These are phyloP conservation scores for Pyrenophora teres DNA, from an alignment of 2,329 filamentous ascomycete genomes.

Conservation along the genomic window DNA sequence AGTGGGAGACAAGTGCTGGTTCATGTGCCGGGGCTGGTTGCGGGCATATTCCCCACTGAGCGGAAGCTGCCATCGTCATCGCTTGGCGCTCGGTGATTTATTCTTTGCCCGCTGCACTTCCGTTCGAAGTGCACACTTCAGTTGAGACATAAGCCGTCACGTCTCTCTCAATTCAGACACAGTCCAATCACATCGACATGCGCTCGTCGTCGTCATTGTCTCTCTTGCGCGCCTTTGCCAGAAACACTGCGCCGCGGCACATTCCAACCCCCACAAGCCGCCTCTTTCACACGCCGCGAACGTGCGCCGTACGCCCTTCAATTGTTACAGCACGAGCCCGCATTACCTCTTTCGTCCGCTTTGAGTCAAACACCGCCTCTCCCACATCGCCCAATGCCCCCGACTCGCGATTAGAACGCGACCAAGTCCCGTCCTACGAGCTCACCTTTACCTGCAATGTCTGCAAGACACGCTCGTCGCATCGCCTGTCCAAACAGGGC, in stretches of 20 bases:
- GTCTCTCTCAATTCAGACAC: background rate
- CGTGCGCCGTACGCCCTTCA: conserved; percentile 28
- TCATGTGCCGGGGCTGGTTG: background rate
- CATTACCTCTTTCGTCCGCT: conserved; percentile 23
- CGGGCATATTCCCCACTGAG: conserved; percentile 9
- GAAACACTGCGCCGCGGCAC: conserved; percentile 24
- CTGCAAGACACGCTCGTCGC: conserved; percentile 78
- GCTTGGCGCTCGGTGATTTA: conserved; percentile 17
- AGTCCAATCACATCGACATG: conserved; percentile 22
- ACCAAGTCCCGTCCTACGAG: conserved; percentile 72
- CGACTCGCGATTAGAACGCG: conserved; percentile 43
- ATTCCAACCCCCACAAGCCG: conserved; percentile 34
- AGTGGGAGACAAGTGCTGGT: conserved; percentile 2
- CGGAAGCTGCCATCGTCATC: conserved; percentile 17
- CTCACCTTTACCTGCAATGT: conserved; percentile 92
- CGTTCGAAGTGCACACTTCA: background rate
- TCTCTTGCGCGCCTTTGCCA: conserved; percentile 30
- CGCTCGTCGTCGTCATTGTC: conserved; percentile 20
- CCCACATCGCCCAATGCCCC: conserved; percentile 37
- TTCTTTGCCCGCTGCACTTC: conserved; percentile 9
- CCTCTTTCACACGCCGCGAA: conserved; percentile 37
- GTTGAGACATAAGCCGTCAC: background rate
- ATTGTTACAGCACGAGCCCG: conserved; percentile 14
- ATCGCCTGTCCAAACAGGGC: conserved; percentile 88
- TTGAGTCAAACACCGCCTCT: conserved; percentile 32